Base-by-base conservation (phyloP, 257 asterid genomes). In the Cruciata laevipes region DNA sequence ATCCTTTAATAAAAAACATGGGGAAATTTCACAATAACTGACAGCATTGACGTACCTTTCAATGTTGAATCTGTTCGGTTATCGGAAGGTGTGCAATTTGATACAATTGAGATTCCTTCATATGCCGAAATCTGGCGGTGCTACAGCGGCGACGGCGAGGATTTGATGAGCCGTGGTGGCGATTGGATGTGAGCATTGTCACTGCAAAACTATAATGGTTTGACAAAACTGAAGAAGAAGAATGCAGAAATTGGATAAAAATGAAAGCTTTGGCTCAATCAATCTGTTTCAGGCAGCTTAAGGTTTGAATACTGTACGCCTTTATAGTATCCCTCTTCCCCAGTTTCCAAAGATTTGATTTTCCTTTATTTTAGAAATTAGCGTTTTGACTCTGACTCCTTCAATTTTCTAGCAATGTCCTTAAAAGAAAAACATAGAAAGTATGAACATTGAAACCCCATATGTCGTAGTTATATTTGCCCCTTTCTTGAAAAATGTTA, bases 1-100 rank as follows among this genome's bases (percentile, higher is more conserved):
- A 0, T 67, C 78, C 13, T 71, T 66, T 13, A 79, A 74, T 42
- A 69, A 72, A 10, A 18, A 72, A 5, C 31, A 4, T 0, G 83
- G 86, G 61, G 64, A 55, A 27, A 79, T 82, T 30, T 82, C 80
- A 0, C 4, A 5, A 53, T 47, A 74, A 6, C 63, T 82, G 7
- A 27, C 69, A 10, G 53, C 17, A 4, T n/a, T 77, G 44, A 69
- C 71, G 3, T 72, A 38, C 64, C 70, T 82, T 10, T 18, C 77
- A 2, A 11, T 38, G 17, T 68, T 82, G 16, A 79, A 79, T 21
- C 66, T 79, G 11, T 76, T 78, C 0, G 1, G 52, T 24, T 72
- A 82, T 31, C 78, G 3, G 56, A 10, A 14, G 73, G 68, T 14
- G 27, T 40, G 0, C 77, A 79, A 31, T 70, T 82, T 60, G 17